Base-by-base conservation (phyloP, 1,139 yeast genomes). In the Arxiozyma slooffiae region DNA sequence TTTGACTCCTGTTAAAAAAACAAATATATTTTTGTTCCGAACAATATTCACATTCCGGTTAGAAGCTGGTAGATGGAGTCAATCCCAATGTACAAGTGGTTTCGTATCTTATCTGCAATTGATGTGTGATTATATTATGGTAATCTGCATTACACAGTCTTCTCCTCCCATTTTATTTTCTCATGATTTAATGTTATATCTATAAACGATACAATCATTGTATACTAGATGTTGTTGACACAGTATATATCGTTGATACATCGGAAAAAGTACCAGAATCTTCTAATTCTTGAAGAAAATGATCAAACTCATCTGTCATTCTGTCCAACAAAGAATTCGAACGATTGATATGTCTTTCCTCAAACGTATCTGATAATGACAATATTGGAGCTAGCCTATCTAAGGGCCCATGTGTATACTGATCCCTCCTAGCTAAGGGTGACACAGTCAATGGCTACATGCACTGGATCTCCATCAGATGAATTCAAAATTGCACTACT, bases 361-460 rank as follows among this genome's bases (percentile, higher is more conserved):
- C 51, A 30, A 50, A 50, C 7, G 53, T 42, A 26, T 50, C 51
- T 16, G 40, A 7, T 39, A 48, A 30, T 20, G 51, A 41, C 7
- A 51, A 39, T 8, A 23, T 26, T 5, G 53, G 53, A 8, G 26
- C 41, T 17, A 39, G 42, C n/a, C 42, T 37, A 14, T 37, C 37
- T 7, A 45, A 20, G 5, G 18, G 23, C 3, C 18, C 43, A 30
- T 30, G n/a, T 30, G 22, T 20, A 16, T 11, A 18, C 3, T 17
- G 2, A 16, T 37, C 14, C 17, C 38, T 34, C n/a, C 22, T 34
- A 1, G 36, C 18, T 11, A 42, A 37, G 6, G 45, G 45, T 7
- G 45, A 44, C 7, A 42, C 45, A 34, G 8, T n/a, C 22, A 7
- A 42, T 22, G 9, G 23, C 41, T 11, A 24, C 24, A 18, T 44